Evolutionary conservation across 371 early-diverging fungal genomes (phyloP).

Genomic region (Blyttiomyces sp.): DNA sequence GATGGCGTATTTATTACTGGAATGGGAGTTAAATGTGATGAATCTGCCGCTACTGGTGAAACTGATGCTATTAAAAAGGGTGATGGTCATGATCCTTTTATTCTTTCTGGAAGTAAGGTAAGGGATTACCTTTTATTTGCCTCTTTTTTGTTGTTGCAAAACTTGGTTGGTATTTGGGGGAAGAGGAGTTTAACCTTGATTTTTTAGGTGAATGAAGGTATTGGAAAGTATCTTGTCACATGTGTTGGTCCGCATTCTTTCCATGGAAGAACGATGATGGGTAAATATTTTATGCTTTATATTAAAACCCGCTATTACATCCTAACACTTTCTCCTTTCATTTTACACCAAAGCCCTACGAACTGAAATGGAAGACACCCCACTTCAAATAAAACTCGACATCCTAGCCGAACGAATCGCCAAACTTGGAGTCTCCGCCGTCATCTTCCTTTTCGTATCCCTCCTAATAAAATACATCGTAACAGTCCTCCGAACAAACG

Average conservation of each 20-base stretch:
- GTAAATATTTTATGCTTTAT: constrained; percentile 32
- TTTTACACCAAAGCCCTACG: constrained; percentile 15
- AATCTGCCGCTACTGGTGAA: constrained; percentile 78
- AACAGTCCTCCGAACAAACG: constrained; percentile 15
- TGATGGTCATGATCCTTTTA: constrained; percentile 44
- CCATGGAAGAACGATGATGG: constrained; percentile 77
- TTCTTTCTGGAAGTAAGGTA: constrained; percentile 65
- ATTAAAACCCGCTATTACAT: neutral
- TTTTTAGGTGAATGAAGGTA: constrained; percentile 70
- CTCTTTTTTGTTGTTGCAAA: constrained; percentile 81
- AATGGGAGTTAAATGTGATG: constrained; percentile 30
- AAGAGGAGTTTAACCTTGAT: neutral
- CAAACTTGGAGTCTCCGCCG: constrained; percentile 80
- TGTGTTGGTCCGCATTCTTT: constrained; percentile 78
- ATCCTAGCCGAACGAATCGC: constrained; percentile 85
- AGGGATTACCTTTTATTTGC: constrained; percentile 39
- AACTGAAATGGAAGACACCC: constrained; percentile 71
- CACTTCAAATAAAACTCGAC: constrained; percentile 88
- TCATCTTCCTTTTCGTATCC: constrained; percentile 71
- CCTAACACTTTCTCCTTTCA: neutral
- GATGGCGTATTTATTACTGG: constrained; percentile 68
- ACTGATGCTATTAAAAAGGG: constrained; percentile 67
- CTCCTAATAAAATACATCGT: constrained; percentile 78
- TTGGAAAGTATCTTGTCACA: constrained; percentile 70
- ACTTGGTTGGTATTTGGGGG: no score